Percentiles rank a stretch among this genome's conserved stretches.
phyloP scores from a whole-genome alignment of 139 green algal genomes.

The Tetradesmus lagerheimii region DNA sequence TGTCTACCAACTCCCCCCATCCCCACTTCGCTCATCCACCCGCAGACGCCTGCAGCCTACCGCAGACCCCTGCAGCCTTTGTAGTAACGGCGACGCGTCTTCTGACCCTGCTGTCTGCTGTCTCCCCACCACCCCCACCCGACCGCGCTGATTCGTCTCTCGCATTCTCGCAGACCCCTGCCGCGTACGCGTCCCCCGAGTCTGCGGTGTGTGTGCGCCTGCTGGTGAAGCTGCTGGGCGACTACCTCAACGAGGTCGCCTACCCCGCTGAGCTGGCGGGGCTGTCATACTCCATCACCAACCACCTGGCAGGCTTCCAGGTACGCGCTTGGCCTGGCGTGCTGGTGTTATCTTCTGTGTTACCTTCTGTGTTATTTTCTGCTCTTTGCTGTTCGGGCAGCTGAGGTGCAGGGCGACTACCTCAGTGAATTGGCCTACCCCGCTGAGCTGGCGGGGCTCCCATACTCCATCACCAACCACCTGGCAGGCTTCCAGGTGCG shows the following conservation, averaged over 20 bases:
- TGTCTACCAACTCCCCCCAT: too few species aligned
- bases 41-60: too few species aligned
- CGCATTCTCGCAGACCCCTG: slow-evolving; percentile 43
- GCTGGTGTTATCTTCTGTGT: too few species aligned
- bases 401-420: slow-evolving; percentile 80
- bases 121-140: too few species aligned
- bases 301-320: slow-evolving; percentile 59
- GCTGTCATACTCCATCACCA: slow-evolving; percentile 65
- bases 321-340: slow-evolving; percentile 36
- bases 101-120: too few species aligned
- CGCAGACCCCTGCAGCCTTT: too few species aligned
- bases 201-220: slow-evolving; percentile 78
- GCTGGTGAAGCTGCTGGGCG: slow-evolving; percentile 80
- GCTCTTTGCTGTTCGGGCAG: too few species aligned
- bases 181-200: slow-evolving; percentile 73
- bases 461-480: slow-evolving; percentile 58
- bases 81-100: too few species aligned
- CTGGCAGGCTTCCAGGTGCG: slow-evolving; percentile 60
- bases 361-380: too few species aligned
- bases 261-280: slow-evolving; percentile 92
- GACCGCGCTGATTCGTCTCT: too few species aligned
- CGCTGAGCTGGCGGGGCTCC: slow-evolving; percentile 87
- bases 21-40: too few species aligned
- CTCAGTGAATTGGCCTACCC: slow-evolving; percentile 90
- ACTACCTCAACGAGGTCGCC: slow-evolving; percentile 88